Conservation (phyloP, 805 yeast genomes). For the Wickerhamomyces silvicola region DNA sequence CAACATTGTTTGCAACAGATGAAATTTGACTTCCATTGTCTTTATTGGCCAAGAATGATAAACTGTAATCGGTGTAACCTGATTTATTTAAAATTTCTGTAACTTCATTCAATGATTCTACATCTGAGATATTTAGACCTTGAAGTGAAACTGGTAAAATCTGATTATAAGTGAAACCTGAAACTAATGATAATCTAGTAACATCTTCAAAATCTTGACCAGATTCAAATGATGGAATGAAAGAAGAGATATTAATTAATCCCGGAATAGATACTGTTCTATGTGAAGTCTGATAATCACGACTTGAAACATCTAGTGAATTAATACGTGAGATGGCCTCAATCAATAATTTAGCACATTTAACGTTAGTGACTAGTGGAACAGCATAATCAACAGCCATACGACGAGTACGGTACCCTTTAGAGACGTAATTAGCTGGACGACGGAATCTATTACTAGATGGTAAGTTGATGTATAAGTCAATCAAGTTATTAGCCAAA, state of each 20-base stretch:
- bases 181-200: conserved; percentile 63
- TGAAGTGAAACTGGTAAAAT: conserved; percentile 65
- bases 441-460: conserved; percentile 96
- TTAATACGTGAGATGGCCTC: conserved; percentile 82
- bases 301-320: conserved; percentile 59
- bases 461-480: conserved; percentile 92
- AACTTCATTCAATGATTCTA: conserved; percentile 59
- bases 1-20: conserved; percentile 59
- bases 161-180: conserved; percentile 87
- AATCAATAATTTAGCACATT: conserved; percentile 90
- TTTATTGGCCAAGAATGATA: conserved; percentile 78
- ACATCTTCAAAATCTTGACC: conserved; percentile 55
- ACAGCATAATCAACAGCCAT: conserved; percentile 99
- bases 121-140: conserved; percentile 61
- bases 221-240: conserved; percentile 59
- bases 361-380: conserved; percentile 95
- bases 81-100: conserved; percentile 42
- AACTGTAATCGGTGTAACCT: conserved; percentile 75
- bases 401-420: conserved; percentile 97
- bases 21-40: conserved; percentile 56
- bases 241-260: conserved; percentile 73
- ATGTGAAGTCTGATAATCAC: conserved; percentile 90
- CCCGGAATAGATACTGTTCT: conserved; percentile 81
- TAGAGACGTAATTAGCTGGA: conserved; percentile 96
- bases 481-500: conserved; percentile 93